Conservation (phyloP, 495 filamentous ascomycete genomes). For the Articulospora tetracladia region DNA sequence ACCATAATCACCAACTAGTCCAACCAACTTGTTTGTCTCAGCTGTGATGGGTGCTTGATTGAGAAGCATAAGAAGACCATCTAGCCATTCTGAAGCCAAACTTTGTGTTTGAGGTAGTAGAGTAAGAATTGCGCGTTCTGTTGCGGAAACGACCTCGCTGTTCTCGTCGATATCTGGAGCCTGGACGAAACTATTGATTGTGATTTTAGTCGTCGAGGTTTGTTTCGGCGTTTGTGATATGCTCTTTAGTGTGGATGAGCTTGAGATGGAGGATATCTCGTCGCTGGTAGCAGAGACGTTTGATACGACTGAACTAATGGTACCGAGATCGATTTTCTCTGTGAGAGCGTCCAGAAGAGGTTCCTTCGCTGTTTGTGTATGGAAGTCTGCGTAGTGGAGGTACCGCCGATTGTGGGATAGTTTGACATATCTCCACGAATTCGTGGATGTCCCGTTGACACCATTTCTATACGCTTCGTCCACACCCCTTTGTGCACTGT, state of each 20-base stretch:
- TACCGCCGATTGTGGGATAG: constrained; percentile 88
- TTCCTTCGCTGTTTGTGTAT: constrained; percentile 54
- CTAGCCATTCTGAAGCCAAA: constrained; percentile 92
- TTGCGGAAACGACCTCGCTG: background rate
- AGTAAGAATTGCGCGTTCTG: constrained; percentile 62
- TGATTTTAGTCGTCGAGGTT: constrained; percentile 76
- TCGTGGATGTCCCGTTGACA: constrained; percentile 29
- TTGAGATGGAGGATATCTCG: constrained; percentile 29
- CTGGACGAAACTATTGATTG: constrained; percentile 71
- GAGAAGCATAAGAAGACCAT: constrained; percentile 91
- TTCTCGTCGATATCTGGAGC: constrained; percentile 10
- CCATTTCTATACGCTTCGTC: constrained; percentile 28
- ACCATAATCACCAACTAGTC: constrained; percentile 82
- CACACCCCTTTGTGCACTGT: constrained; percentile 31
- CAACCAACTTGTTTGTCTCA: constrained; percentile 85
- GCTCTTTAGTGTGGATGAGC: constrained; percentile 50
- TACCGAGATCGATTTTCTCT: constrained; percentile 86
- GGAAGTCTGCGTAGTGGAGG: constrained; percentile 90
- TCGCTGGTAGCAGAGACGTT: constrained; percentile 64
- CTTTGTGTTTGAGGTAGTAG: constrained; percentile 80
- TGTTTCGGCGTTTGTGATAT: constrained; percentile 26
- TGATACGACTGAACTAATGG: constrained; percentile 87
- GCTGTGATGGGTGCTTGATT: constrained; percentile 96
- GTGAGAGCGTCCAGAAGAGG: constrained; percentile 70
- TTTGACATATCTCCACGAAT: constrained; percentile 74